Conservation (phyloP, 2,329 filamentous ascomycete species). For the Chrysoporthe puriensis region DNA sequence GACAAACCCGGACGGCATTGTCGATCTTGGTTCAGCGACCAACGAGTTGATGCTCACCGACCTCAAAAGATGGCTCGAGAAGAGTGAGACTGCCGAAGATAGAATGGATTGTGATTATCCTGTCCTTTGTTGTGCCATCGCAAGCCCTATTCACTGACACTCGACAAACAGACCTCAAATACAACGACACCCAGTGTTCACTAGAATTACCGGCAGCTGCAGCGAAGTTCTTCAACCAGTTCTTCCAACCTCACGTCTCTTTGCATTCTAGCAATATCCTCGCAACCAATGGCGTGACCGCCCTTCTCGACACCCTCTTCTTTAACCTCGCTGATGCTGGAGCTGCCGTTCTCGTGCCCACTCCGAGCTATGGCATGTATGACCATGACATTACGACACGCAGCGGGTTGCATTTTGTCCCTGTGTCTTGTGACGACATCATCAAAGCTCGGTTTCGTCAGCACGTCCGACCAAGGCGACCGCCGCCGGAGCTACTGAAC, state of each 20-base stretch:
- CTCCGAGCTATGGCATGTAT: constrained; percentile 27
- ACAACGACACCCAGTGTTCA: constrained; percentile 25
- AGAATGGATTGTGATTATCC: constrained; percentile 16
- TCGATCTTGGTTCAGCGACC: constrained; percentile 23
- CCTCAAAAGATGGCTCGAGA: constrained; percentile 19
- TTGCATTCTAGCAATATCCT: constrained; percentile 19
- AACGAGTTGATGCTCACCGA: constrained; percentile 26
- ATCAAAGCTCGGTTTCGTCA: constrained; percentile 22
- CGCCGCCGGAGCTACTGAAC: constrained; percentile 20
- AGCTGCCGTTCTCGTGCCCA: constrained; percentile 21
- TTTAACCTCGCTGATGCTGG: constrained; percentile 26
- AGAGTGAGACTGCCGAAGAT: constrained; percentile 14
- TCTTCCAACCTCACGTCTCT: constrained; percentile 21
- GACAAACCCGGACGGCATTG: constrained; percentile 21
- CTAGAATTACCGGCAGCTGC: constrained; percentile 19
- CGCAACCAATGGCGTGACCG: constrained; percentile 23
- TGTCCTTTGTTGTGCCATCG: too few species aligned
- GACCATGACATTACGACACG: constrained; percentile 20
- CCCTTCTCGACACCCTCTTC: constrained; percentile 25
- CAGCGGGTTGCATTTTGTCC: constrained; percentile 23
- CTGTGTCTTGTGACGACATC: constrained; percentile 26
- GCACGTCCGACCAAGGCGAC: constrained; percentile 24
- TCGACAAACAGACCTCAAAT: constrained; percentile 19
- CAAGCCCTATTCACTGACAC: neutral
- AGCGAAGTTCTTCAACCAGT: constrained; percentile 24